Evolutionary conservation across 2,329 filamentous ascomycete species (phyloP), one percentile per base, ranked within the genome.

Genomic region (Trichoderma semiorbis): DNA sequence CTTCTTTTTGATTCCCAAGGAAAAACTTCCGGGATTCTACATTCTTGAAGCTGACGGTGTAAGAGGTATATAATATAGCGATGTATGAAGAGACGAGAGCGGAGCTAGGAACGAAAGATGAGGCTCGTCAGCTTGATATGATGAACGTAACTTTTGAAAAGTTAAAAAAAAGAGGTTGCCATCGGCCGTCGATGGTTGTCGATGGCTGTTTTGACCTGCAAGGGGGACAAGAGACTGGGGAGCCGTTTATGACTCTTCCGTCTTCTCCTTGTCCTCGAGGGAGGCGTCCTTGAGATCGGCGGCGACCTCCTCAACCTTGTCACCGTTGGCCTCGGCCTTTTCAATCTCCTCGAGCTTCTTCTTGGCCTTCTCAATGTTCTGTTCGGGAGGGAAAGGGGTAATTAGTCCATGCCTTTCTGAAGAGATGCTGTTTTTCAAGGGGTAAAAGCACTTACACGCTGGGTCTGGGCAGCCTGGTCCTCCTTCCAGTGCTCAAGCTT

Each of bases 291-390:
- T 85, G 71, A 89, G 82, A 70, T 83, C 85, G 68, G 84, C 80
- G 65, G 85, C 84, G 70, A 85, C 84, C 73, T 87, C 86, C 53
- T 87, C 89, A 68, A 89, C 86, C 73, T 84, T 85, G 73, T 75
- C 78, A 75, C 80, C 82, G 76, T 84, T 86, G 39, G 69, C 65
- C 58, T 72, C 83, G 73, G 82, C 84, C 69, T 84, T 82, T 78
- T 98, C 95, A 70, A 98, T 89, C 76, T 91, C 91, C 80, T 95
- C 93, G 74, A 99, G 97, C 83, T 98, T 94, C 83, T 95, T 95
- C 86, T 97, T 92, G 73, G 96, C 96, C 84, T 98, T 97, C 75
- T 94, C 93, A 73, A 98, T 92, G 87, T 99, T 99, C 96, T 98
- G 78, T 32, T 57, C 10, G 53, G 10, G 21, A 6, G 39, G 34